Evolutionary conservation across 2,329 filamentous ascomycete species (phyloP).

Genomic region (Achaetomium macrosporum): DNA sequence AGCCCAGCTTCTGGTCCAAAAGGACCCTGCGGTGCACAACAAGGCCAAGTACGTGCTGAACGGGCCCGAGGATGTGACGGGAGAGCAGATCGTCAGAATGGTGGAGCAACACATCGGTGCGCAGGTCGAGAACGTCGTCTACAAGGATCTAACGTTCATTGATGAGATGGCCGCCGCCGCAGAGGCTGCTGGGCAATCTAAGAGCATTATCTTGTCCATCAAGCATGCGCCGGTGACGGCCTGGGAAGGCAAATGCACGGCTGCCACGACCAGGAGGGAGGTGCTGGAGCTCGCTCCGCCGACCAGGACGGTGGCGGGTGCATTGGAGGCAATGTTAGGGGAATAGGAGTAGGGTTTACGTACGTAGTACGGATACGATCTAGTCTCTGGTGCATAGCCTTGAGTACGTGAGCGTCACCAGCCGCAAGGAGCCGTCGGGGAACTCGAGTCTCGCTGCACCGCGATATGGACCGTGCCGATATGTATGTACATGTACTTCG

Average conservation of each 20-base stretch:
- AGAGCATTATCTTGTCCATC: background rate
- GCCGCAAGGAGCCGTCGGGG: too few relatives aligned
- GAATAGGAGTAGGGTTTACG: background rate
- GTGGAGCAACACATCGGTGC: conserved; percentile 8
- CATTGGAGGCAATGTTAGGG: conserved; percentile 1
- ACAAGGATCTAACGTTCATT: background rate
- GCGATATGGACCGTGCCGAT: too few relatives aligned
- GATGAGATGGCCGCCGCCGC: background rate
- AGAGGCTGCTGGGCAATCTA: background rate
- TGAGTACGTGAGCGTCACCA: too few relatives aligned
- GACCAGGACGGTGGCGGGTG: background rate
- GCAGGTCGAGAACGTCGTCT: background rate
- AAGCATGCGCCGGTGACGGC: background rate
- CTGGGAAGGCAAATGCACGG: background rate
- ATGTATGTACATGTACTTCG: too few relatives aligned
- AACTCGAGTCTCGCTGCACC: too few relatives aligned
- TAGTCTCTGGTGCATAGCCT: too few relatives aligned
- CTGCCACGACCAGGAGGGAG: conserved; percentile 4
- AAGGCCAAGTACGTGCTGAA: conserved; percentile 3
- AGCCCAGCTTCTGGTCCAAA: background rate
- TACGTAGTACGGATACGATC: too few relatives aligned
- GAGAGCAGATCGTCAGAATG: conserved; percentile 3
- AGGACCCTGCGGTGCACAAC: background rate
- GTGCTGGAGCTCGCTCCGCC: conserved; percentile 4
- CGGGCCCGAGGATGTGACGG: conserved; percentile 12